Evolutionary conservation across 306 rosid genomes (phyloP).

Genomic region (Vigna reflexopilosa): DNA sequence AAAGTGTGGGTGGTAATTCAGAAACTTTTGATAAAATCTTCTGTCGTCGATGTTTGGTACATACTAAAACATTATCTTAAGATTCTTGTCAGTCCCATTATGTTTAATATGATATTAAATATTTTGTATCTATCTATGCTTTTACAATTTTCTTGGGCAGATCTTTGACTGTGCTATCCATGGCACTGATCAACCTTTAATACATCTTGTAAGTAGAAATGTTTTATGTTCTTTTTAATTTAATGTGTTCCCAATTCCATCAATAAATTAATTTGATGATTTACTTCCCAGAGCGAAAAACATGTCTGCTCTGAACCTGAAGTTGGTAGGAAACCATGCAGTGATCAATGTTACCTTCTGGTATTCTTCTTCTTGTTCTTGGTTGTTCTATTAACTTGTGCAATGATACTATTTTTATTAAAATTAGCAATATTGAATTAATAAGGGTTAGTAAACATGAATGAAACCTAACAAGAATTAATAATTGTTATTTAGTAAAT

Average conservation of each 20-base stretch:
- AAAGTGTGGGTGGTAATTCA: conserved; percentile 63
- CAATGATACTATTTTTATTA: background rate
- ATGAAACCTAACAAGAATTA: background rate
- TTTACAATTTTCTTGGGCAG: conserved; percentile 54
- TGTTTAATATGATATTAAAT: conserved; percentile 28
- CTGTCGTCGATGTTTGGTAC: conserved; percentile 85
- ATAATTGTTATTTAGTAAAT: no score
- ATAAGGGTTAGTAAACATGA: background rate
- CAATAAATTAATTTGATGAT: conserved; percentile 42
- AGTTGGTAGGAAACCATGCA: conserved; percentile 71
- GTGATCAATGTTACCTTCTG: conserved; percentile 77
- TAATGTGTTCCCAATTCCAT: conserved; percentile 16
- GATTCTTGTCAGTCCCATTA: conserved; percentile 9
- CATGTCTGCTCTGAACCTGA: conserved; percentile 72
- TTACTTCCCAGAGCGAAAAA: conserved; percentile 71
- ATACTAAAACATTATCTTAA: conserved; percentile 33
- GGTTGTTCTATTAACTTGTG: background rate
- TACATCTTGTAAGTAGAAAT: conserved; percentile 72
- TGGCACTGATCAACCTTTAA: conserved; percentile 69
- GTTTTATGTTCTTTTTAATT: conserved; percentile 18
- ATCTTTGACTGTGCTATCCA: conserved; percentile 76
- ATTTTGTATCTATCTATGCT: conserved; percentile 23
- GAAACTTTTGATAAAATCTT: conserved; percentile 78
- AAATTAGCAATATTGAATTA: background rate
- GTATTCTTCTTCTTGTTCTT: conserved; percentile 53